Evolutionary conservation across 2,329 filamentous ascomycete genomes (phyloP), one percentile per base, ranked within the genome.

Genomic region (Hypoxylon sp.): DNA sequence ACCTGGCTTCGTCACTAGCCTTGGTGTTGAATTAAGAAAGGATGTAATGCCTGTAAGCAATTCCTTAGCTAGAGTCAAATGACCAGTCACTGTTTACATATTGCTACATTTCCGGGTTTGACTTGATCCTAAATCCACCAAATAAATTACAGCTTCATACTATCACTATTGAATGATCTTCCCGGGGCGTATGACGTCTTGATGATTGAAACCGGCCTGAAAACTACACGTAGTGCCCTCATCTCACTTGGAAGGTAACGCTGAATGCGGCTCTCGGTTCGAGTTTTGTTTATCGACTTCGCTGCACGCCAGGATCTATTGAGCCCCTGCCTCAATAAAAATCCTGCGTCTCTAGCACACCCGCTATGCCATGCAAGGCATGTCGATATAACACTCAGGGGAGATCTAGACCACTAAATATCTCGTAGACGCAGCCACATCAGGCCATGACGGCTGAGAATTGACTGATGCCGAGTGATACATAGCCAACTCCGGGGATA

Each of bases 391-490:
- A 55, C 60, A 25, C 51, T 32, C 49, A 62, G 59, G 30, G 32
- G 23, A 56, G 63, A 70, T 72, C 67, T 71, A 66, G 70, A 63
- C 64, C 64, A 53, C 46, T 49, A 43, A 48, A 45, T 65, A 61
- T 67, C 67, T 72, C 55, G 61, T 61, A 60, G 67, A 65, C 60
- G 43, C 69, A 69, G 73, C 73, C 72, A 76, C 73, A 75, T 76
- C 73, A 75, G 73, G 63, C 73, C 74, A 76, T 60, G 64, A 63
- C 67, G 64, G 55, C 43, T 14, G 56, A 68, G 56, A 60, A 49
- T 50, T 66, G 52, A 59, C 57, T 61, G 57, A 60, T 50, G 43
- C 34, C 60, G 56, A 59, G 21, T 38, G 38, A 49, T 56, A 52
- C 45, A n/a, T 51, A 58, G 41, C 48, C 19, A 62, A 49, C 43